Evolutionary conservation across 2,329 filamentous ascomycete genomes (phyloP).

Genomic region (Ophiostoma novo-ulmi): DNA sequence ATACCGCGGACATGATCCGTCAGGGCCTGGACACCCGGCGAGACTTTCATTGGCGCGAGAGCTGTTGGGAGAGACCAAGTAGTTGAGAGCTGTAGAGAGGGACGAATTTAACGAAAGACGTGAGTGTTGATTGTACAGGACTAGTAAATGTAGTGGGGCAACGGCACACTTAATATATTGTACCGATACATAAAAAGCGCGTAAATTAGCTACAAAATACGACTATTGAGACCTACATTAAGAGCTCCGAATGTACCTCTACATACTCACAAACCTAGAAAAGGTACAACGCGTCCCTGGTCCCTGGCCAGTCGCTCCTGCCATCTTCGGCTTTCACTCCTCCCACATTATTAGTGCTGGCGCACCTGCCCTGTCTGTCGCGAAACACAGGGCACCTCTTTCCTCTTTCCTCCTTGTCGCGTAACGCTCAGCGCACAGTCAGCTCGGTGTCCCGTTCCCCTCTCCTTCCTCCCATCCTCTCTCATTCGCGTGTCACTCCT

Average conservation of each 20-base stretch:
- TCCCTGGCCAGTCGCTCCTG: constrained; percentile 3
- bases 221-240: background rate
- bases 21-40: too few species aligned
- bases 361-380: constrained; percentile 20
- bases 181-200: constrained; percentile 18
- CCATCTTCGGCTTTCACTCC: background rate
- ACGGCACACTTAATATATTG: background rate
- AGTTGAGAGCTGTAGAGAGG: too few species aligned
- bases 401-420: constrained; percentile 20
- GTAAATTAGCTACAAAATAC: constrained; percentile 12
- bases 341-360: background rate
- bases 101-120: too few species aligned
- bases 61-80: too few species aligned
- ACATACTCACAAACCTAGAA: background rate
- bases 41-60: too few species aligned
- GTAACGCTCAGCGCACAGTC: background rate
- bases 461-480: background rate
- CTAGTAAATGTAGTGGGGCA: too few species aligned
- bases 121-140: too few species aligned
- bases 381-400: constrained; percentile 16
- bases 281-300: constrained; percentile 13
- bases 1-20: too few species aligned
- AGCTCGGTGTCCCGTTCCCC: background rate
- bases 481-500: constrained; percentile 3
- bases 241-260: constrained; percentile 16